Evolutionary conservation across 2,329 filamentous ascomycete genomes (phyloP), one percentile per base, ranked within the genome.

Genomic region (Ophiostoma angusticollis): DNA sequence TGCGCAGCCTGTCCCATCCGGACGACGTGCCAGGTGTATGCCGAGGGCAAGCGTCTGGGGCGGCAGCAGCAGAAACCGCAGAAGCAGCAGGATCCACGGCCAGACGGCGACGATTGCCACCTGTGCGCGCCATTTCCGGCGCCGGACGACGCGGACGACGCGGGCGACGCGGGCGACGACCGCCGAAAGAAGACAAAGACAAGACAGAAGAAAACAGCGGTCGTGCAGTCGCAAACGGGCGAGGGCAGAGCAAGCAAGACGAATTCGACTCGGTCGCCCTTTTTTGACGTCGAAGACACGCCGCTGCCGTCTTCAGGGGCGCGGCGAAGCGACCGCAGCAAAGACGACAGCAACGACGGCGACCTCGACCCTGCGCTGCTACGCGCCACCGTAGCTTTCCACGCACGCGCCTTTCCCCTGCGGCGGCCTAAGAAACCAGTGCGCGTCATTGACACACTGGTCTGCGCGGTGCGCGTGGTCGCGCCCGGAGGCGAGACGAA

Each of bases 1-100:
- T 79, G 74, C 46, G 54, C 53, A 3, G 49, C 49, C 1, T 74
- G 71, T 39, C 71, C 71, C 1, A 59, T 74, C 33, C 65, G 57
- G 0, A 52, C 54, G 3, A 71, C 65, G 0, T 74, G 71, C 44
- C 65, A 66, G 5, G 68, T 61, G 0, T 73, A 68, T 46, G 50
- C 49, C 3, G 71, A 74, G 42, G 70, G 68, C 3, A 70, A 74
- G 42, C 70, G 68, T 1, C 38, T 56, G 3, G 46, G 53, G 0
- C 39, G 61, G n/a, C 31, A 38, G n/a, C 34, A 23, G 13, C 25
- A 5, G 13, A 25, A n/a, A 24, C 16, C 3, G 13, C 11, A 17
- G 21, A n/a, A 2, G 19, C 6, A 21, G 28, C 16, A 17, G 12
- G 19, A 37, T 3, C n/a, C n/a, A n/a, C 17, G 17, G 39, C 32